Percentiles rank a stretch among this genome's conserved stretches.
Conservation (phyloP, 2,329 filamentous ascomycete genomes). For the Trichoderma sp. region DNA sequence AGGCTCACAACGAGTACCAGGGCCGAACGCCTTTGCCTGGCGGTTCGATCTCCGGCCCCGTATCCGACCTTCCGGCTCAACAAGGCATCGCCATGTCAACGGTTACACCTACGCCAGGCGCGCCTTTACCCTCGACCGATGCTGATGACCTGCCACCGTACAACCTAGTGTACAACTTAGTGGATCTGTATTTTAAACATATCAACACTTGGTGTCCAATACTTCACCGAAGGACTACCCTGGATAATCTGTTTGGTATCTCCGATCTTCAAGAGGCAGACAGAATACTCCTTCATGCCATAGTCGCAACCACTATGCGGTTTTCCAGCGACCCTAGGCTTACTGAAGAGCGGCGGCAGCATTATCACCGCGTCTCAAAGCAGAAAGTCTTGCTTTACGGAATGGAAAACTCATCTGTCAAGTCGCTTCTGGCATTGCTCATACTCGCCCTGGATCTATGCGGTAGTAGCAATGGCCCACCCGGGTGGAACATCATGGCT, state of each 20-base stretch:
- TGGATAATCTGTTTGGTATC: conserved; percentile 80
- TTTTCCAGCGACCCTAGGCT: conserved; percentile 78
- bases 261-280: conserved; percentile 78
- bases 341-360: conserved; percentile 69
- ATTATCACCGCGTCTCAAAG: conserved; percentile 80
- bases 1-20: not conserved
- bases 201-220: conserved; percentile 88
- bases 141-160: conserved; percentile 74
- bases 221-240: conserved; percentile 77
- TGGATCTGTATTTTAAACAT: conserved; percentile 77
- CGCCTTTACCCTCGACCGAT: conserved; percentile 42
- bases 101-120: conserved; percentile 52
- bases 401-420: conserved; percentile 86
- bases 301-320: conserved; percentile 82
- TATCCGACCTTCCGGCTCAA: conserved; percentile 50
- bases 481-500: conserved; percentile 89
- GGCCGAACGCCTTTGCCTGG: not conserved
- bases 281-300: conserved; percentile 79
- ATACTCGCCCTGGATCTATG: conserved; percentile 84
- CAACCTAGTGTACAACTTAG: conserved; percentile 70
- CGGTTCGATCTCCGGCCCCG: conserved; percentile 25
- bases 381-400: conserved; percentile 85
- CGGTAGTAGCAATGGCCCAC: conserved; percentile 84
- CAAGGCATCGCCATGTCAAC: conserved; percentile 56
- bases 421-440: conserved; percentile 81